Evolutionary conservation across 2,329 filamentous ascomycete genomes (phyloP).

Genomic region (Colletotrichum limetticola): DNA sequence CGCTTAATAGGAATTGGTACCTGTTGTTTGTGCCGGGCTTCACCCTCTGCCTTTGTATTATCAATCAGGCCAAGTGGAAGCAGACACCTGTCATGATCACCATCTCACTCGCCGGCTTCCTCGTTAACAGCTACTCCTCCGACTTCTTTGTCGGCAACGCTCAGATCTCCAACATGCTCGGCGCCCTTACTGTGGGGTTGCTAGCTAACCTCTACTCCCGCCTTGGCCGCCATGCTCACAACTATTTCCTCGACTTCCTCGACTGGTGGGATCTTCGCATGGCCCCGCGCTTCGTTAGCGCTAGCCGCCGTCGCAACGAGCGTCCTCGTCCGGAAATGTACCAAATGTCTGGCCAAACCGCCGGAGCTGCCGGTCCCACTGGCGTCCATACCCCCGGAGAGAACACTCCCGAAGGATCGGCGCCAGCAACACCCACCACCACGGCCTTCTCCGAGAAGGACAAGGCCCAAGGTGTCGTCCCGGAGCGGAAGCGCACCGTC

Average conservation of each 20-base stretch:
- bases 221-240: conserved; percentile 68
- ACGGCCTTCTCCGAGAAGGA: conserved; percentile 13
- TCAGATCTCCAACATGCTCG: conserved; percentile 81
- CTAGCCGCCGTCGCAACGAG: conserved; percentile 38
- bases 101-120: conserved; percentile 79
- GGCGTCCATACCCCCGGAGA: conserved; percentile 17
- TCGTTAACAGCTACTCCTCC: conserved; percentile 79
- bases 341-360: conserved; percentile 26
- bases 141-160: conserved; percentile 74
- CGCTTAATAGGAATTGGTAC: conserved; percentile 59
- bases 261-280: conserved; percentile 63
- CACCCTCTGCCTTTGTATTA: conserved; percentile 76
- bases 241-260: conserved; percentile 59
- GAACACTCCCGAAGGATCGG: conserved; percentile 8
- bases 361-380: background rate
- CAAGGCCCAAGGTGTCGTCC: conserved; percentile 39
- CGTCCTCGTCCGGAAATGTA: conserved; percentile 39
- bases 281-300: conserved; percentile 47
- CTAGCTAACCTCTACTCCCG: conserved; percentile 84
- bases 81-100: conserved; percentile 80
- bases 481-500: conserved; percentile 50
- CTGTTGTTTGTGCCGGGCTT: conserved; percentile 74
- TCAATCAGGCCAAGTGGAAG: conserved; percentile 85
- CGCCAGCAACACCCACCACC: conserved; percentile 23
- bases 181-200: conserved; percentile 80